Percentiles rank a stretch among this genome's conserved stretches.
Evolutionary conservation across 345 rosid genomes (phyloP).

Genomic region (Erodium maritimum): DNA sequence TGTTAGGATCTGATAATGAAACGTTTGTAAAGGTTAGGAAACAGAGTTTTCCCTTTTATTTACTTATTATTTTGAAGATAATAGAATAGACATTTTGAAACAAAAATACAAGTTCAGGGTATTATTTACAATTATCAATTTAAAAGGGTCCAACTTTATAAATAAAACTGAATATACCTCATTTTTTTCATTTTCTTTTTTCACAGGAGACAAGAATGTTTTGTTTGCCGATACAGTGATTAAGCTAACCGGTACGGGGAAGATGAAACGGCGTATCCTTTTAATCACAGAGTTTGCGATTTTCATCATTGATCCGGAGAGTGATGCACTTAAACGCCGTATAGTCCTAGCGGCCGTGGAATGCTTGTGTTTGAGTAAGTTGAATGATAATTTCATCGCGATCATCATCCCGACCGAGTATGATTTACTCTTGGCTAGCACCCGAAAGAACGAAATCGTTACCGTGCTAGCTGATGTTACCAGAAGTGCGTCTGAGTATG

Average conservation of each 20-base stretch:
- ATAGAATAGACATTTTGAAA: no score
- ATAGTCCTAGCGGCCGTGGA: slow-evolving; percentile 26
- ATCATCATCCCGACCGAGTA: slow-evolving; percentile 26
- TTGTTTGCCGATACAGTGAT: slow-evolving; percentile 23
- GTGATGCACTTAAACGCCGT: slow-evolving; percentile 19
- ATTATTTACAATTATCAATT: no score
- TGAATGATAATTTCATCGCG: slow-evolving; percentile 26
- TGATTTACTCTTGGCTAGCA: slow-evolving; percentile 24
- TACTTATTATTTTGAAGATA: no score
- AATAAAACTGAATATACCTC: no score
- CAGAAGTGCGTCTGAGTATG: slow-evolving; percentile 50
- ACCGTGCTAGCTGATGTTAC: slow-evolving; percentile 57
- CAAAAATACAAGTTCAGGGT: no score
- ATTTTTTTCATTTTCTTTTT: background rate
- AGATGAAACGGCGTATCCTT: slow-evolving; percentile 17
- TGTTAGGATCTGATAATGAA: no score
- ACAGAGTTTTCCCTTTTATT: no score
- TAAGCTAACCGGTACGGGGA: slow-evolving; percentile 22
- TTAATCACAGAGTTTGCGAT: slow-evolving; percentile 8
- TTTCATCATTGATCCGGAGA: slow-evolving; percentile 21
- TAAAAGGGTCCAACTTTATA: no score
- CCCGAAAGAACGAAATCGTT: slow-evolving; percentile 60
- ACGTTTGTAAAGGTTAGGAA: no score
- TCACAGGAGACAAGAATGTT: slow-evolving; percentile 17
- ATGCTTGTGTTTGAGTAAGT: slow-evolving; percentile 17